Base-by-base conservation (phyloP, 2,329 filamentous ascomycete species). In the Metarhizium guizhouense region DNA sequence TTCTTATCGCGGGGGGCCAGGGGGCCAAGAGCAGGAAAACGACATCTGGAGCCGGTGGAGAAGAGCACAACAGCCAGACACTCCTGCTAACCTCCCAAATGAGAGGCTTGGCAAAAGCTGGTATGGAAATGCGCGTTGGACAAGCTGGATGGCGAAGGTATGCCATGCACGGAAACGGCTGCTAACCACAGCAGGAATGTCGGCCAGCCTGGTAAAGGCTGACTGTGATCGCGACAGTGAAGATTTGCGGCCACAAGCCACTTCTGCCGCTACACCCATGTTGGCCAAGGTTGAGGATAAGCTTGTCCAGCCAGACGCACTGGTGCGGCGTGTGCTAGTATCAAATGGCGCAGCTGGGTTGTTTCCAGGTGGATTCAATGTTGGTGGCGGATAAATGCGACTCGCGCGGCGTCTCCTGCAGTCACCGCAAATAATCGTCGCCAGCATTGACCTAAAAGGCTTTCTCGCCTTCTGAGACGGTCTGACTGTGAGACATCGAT, bases 161-260 rank as follows among this genome's bases (percentile, higher is more conserved):
- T 8, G 34, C 34, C 13, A 36, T 36, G 8, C 34, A 13, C 34
- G 34, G 34, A 36, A 8, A 8, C 34, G 34, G 13, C 13, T 25
- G 25, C 4, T 25, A 25, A 36, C 34, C 34, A 36, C 34, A 36
- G 13, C 34, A 13, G 34, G 7, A 36, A 61, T 18, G 54, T 63
- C n/a, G 47, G 58, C 45, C 54, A 6, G 1, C 6, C 34, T 2
- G 34, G 34, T 36, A 57, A 25, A 25, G 25, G 25, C 25, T 25
- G 25, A 25, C 25, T 25, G 25, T 25, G 25, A 4, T 25, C 25
- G 25, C 25, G 25, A 25, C 25, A 25, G 25, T 25, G 25, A 25
- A 25, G 48, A 43, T 69, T 65, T 36, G 43, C 36, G 40, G 63
- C 18, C 53, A 25, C n/a, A 42, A 45, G 51, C 40, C 18, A 32